Evolutionary conservation across 2,329 filamentous ascomycete genomes (phyloP).

Genomic region (Sporothrix pseudoabietina): DNA sequence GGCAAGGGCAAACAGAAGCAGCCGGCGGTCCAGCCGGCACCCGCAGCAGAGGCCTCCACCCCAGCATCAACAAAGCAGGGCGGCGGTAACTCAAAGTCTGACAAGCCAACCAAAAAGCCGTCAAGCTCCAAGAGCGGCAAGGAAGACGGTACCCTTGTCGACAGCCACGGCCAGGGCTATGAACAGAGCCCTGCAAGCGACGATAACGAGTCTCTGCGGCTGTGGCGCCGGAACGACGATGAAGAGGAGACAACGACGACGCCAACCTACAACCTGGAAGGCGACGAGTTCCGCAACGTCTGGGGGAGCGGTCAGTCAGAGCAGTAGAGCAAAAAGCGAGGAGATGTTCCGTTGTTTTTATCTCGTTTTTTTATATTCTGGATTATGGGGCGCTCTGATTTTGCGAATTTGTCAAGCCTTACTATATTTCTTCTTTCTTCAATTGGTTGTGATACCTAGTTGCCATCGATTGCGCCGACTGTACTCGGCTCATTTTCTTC

Average conservation of each 20-base stretch:
- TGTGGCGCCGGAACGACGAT: conserved; percentile 30
- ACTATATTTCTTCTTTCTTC: background rate
- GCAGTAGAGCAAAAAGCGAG: background rate
- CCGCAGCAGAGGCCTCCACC: background rate
- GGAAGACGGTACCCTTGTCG: background rate
- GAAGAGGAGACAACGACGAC: conserved; percentile 14
- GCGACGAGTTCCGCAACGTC: conserved; percentile 36
- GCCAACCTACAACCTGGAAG: conserved; percentile 34
- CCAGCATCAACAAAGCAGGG: background rate
- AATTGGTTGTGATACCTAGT: conserved; percentile 27
- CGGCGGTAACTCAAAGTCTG: background rate
- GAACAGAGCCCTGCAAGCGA: background rate
- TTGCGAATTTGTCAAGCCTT: background rate
- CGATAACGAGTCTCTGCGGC: conserved; percentile 34
- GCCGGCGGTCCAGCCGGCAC: conserved; percentile 30
- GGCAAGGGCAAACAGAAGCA: conserved; percentile 33
- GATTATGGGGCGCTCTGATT: background rate
- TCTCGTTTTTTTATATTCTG: background rate
- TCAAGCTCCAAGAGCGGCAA: background rate
- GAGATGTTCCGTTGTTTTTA: background rate
- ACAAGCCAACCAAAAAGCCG: background rate
- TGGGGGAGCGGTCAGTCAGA: conserved; percentile 31
- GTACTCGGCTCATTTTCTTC: background rate
- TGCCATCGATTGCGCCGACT: background rate
- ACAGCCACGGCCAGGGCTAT: background rate